phyloP scores from a whole-genome alignment of 495 filamentous ascomycete genomes.

The Penicillium longicatenatum region DNA sequence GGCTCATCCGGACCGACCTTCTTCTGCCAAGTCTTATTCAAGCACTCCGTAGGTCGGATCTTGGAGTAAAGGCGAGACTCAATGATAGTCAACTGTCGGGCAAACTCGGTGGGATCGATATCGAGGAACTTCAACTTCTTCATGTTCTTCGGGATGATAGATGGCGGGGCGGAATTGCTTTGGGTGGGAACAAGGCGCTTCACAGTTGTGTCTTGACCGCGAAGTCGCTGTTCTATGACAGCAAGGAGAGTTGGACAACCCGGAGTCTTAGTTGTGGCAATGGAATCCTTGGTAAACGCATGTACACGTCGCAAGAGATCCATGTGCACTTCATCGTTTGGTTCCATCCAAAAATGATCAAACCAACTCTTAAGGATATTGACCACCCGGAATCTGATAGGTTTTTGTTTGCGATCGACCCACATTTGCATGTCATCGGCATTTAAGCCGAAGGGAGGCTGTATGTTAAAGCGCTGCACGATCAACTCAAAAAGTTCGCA shows the following conservation, averaged over 20 bases:
- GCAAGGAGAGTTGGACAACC: constrained; percentile 79
- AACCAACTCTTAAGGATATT: constrained; percentile 99
- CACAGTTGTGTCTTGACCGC: constrained; percentile 82
- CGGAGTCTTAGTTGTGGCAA: constrained; percentile 89
- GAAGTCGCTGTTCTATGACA: constrained; percentile 82
- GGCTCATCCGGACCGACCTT: constrained; percentile 79
- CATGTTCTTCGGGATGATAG: constrained; percentile 98
- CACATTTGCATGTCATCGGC: constrained; percentile 79
- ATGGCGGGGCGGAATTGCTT: constrained; percentile 73
- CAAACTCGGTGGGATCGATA: constrained; percentile 94
- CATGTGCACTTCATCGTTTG: constrained; percentile 76
- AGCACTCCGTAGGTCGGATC: constrained; percentile 90
- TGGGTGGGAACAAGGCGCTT: constrained; percentile 86
- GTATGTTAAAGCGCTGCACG: constrained; percentile 85
- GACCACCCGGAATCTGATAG: constrained; percentile 91
- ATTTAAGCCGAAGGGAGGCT: constrained; percentile 83
- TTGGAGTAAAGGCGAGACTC: constrained; percentile 94
- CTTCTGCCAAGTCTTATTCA: constrained; percentile 99
- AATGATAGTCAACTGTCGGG: constrained; percentile 93
- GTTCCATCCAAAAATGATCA: constrained; percentile 98
- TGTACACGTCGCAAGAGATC: constrained; percentile 85
- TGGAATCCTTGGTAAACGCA: constrained; percentile 86
- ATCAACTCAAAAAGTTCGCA: constrained; percentile 90
- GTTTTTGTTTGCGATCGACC: constrained; percentile 92
- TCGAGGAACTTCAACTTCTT: constrained; percentile 99